phyloP scores from a whole-genome alignment of 176 grass and related monocot genomes.

The Zoysia japonica region DNA sequence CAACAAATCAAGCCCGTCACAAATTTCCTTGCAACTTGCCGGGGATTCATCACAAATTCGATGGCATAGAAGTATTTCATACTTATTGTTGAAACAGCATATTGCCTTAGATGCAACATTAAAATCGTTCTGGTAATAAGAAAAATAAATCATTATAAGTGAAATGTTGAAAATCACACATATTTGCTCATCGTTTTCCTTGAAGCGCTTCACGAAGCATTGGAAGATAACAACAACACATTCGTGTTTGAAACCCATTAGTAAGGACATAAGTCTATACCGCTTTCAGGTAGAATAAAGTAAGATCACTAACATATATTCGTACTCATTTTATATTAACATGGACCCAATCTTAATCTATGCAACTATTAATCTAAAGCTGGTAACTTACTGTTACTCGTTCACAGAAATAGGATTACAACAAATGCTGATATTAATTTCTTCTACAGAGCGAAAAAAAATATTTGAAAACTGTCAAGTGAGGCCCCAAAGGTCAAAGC shows the following conservation, averaged over 20 bases:
- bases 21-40: too few relatives aligned
- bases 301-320: background rate
- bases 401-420: constrained; percentile 12
- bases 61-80: too few relatives aligned
- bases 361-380: constrained; percentile 12
- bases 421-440: constrained; percentile 6
- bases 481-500: constrained; percentile 35
- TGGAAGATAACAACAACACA: background rate
- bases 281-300: background rate
- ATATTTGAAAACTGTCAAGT: background rate
- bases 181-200: background rate
- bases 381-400: background rate
- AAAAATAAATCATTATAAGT: too few relatives aligned
- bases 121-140: too few relatives aligned
- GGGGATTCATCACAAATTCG: too few relatives aligned
- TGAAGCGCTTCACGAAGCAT: background rate
- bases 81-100: too few relatives aligned
- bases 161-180: too few relatives aligned
- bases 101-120: too few relatives aligned
- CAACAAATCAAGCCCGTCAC: too few relatives aligned
- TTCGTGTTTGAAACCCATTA: background rate
- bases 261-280: background rate
- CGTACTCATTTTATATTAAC: constrained; percentile 14
- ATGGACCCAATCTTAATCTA: constrained; percentile 16
- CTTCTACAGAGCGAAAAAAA: background rate